Evolutionary conservation across 805 yeast genomes (phyloP).

Genomic region (Yarrowia sp.): DNA sequence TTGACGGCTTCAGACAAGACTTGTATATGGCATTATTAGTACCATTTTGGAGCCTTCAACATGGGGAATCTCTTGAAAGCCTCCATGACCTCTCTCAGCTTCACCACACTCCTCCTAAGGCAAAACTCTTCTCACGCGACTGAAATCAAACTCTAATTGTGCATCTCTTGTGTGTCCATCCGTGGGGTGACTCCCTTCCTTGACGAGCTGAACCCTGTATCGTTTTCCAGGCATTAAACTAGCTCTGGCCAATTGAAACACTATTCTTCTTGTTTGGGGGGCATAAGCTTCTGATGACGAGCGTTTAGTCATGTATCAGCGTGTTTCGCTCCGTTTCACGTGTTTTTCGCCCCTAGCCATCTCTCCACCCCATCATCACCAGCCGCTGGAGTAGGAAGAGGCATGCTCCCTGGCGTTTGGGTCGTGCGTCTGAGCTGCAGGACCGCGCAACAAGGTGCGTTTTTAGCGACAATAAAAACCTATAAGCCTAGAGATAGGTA

Average conservation of each 20-base stretch:
- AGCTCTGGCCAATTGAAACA: slow-evolving; percentile 11
- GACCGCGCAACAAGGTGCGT: neutral
- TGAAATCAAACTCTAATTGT: neutral
- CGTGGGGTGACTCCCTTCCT: neutral
- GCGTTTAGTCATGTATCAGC: neutral
- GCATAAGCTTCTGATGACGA: slow-evolving; percentile 13
- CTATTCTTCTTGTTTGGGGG: neutral
- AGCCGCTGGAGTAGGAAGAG: neutral
- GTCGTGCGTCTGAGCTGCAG: slow-evolving; percentile 14
- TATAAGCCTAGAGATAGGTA: slow-evolving; percentile 16
- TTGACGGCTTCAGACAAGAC: neutral
- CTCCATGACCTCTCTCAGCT: neutral
- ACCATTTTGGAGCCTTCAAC: neutral
- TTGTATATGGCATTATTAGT: neutral
- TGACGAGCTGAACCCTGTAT: slow-evolving; percentile 9
- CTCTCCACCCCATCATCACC: neutral
- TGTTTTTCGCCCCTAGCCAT: neutral
- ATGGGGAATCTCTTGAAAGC: neutral
- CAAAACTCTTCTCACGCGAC: slow-evolving; percentile 10
- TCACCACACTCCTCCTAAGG: neutral
- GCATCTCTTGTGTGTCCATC: too few relatives aligned
- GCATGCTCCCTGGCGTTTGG: neutral
- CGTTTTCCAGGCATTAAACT: neutral
- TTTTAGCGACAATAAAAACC: slow-evolving; percentile 6
- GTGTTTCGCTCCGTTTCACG: neutral